Conservation (phyloP, 108 stramenopile genomes). For the Conticribra weissflogii region DNA sequence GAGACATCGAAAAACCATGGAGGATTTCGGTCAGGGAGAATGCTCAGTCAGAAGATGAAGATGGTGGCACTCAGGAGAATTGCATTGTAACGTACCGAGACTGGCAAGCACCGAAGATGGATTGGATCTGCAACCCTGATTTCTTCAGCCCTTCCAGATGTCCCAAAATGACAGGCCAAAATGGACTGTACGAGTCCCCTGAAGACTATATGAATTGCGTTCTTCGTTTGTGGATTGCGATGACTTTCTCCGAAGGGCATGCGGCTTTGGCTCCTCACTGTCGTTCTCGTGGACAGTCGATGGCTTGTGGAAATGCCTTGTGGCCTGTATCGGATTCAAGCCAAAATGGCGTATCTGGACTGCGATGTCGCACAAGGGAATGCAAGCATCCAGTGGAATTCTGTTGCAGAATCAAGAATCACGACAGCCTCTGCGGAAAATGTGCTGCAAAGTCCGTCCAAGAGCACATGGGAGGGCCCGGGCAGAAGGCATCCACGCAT, state of each 20-base stretch:
- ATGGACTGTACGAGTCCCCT: slow-evolving; percentile 41
- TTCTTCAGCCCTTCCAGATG: slow-evolving; percentile 5
- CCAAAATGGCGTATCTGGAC: not conserved
- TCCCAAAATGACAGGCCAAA: slow-evolving; percentile 14
- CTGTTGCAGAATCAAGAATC: slow-evolving; percentile 23
- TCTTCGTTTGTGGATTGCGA: slow-evolving; percentile 45
- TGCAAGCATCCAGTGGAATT: slow-evolving; percentile 19
- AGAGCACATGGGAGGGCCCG: slow-evolving; percentile 17
- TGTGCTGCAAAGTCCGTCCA: slow-evolving; percentile 7
- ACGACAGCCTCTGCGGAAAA: slow-evolving; percentile 20
- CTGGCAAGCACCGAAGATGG: slow-evolving; percentile 13
- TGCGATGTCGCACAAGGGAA: slow-evolving; percentile 29
- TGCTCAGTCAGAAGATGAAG: not conserved
- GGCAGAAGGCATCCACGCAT: slow-evolving; percentile 37
- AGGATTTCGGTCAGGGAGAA: not conserved
- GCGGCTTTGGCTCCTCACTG: slow-evolving; percentile 46
- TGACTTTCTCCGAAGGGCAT: slow-evolving; percentile 55
- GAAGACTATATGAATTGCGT: slow-evolving; percentile 48
- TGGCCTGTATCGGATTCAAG: slow-evolving; percentile 18
- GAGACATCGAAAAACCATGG: slow-evolving; percentile 21
- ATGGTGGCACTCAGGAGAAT: not conserved
- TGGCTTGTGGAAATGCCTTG: slow-evolving; percentile 27
- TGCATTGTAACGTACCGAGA: slow-evolving; percentile 20
- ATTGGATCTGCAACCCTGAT: slow-evolving; percentile 13
- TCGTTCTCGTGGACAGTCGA: slow-evolving; percentile 14